A percentile compares a stretch with the other conserved stretches of the same genome.
Evolutionary conservation across 2,329 filamentous ascomycete species (phyloP).

Genomic region (Pleomassaria siparia): DNA sequence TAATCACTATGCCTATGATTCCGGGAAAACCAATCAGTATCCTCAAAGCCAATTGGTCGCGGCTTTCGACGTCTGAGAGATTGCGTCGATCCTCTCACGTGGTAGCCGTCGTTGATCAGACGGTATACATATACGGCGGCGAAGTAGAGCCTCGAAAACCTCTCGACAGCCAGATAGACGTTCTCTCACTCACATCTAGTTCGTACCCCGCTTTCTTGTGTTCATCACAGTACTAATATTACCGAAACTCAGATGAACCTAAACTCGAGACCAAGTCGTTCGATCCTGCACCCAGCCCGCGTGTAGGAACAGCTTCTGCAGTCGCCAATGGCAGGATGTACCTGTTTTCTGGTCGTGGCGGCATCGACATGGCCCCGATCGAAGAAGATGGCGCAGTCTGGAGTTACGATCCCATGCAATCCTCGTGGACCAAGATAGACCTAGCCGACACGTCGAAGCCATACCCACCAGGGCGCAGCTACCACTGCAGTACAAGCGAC

Average conservation of each 20-base stretch:
- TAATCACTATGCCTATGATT: no score
- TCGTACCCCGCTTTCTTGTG: slow-evolving; percentile 6
- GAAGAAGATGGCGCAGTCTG: slow-evolving; percentile 75
- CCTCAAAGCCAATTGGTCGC: slow-evolving; percentile 41
- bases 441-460: slow-evolving; percentile 53
- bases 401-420: slow-evolving; percentile 68
- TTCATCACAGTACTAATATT: slow-evolving; percentile 23
- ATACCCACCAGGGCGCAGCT: slow-evolving; percentile 67
- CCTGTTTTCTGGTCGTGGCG: slow-evolving; percentile 77
- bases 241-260: slow-evolving; percentile 53
- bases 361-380: slow-evolving; percentile 67
- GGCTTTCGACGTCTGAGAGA: slow-evolving; percentile 34
- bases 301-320: slow-evolving; percentile 73
- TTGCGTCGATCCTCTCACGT: slow-evolving; percentile 75
- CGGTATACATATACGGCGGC: slow-evolving; percentile 75
- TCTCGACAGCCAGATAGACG: slow-evolving; percentile 72
- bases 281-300: slow-evolving; percentile 59
- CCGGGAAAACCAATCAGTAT: slow-evolving; percentile 27
- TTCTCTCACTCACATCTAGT: slow-evolving; percentile 53
- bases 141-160: slow-evolving; percentile 67
- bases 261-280: slow-evolving; percentile 26
- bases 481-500: slow-evolving; percentile 67
- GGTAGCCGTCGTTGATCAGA: slow-evolving; percentile 60
- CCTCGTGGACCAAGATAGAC: slow-evolving; percentile 65
- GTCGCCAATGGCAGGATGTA: slow-evolving; percentile 72